phyloP scores from a whole-genome alignment of 1,284 basidiomycete species.

The Acaromyces ingoldii region DNA sequence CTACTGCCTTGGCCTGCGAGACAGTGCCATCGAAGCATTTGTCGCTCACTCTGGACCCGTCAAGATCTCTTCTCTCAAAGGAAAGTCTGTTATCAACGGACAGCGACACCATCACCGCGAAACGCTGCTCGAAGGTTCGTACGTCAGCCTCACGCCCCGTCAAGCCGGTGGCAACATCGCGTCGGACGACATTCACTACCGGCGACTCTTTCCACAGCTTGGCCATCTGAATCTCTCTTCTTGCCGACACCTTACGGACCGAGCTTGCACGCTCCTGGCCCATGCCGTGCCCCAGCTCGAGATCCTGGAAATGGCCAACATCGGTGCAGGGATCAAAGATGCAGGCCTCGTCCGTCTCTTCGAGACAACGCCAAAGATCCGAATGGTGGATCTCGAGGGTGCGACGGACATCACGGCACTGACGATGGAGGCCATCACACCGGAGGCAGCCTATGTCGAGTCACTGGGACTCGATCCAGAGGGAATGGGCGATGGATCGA shows the following conservation, averaged over 20 bases:
- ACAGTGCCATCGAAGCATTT: slow-evolving; percentile 69
- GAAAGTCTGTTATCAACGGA: no score
- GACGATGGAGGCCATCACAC: slow-evolving; percentile 64
- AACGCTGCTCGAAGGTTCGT: slow-evolving; percentile 4
- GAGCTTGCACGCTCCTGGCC: slow-evolving; percentile 67
- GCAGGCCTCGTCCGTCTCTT: slow-evolving; percentile 69
- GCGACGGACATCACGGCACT: slow-evolving; percentile 69
- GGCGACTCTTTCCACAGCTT: slow-evolving; percentile 54
- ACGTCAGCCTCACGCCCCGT: slow-evolving; percentile 17
- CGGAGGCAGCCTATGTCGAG: slow-evolving; percentile 7
- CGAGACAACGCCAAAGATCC: slow-evolving; percentile 65
- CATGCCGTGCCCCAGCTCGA: slow-evolving; percentile 69
- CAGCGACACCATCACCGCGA: no score
- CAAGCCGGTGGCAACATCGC: slow-evolving; percentile 21
- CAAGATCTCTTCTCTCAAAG: slow-evolving; percentile 10
- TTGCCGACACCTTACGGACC: slow-evolving; percentile 70
- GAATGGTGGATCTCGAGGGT: slow-evolving; percentile 77
- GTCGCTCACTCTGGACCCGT: slow-evolving; percentile 49
- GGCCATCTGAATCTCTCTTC: slow-evolving; percentile 72
- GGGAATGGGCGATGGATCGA: no score
- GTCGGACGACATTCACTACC: slow-evolving; percentile 15
- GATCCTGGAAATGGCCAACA: slow-evolving; percentile 72
- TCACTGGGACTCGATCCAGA: no score
- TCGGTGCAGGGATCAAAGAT: slow-evolving; percentile 58
- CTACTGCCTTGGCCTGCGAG: slow-evolving; percentile 62